Percentiles rank a stretch among this genome's conserved stretches.
Evolutionary conservation across 2,329 filamentous ascomycete species (phyloP).

Genomic region (Penicillium sp.): DNA sequence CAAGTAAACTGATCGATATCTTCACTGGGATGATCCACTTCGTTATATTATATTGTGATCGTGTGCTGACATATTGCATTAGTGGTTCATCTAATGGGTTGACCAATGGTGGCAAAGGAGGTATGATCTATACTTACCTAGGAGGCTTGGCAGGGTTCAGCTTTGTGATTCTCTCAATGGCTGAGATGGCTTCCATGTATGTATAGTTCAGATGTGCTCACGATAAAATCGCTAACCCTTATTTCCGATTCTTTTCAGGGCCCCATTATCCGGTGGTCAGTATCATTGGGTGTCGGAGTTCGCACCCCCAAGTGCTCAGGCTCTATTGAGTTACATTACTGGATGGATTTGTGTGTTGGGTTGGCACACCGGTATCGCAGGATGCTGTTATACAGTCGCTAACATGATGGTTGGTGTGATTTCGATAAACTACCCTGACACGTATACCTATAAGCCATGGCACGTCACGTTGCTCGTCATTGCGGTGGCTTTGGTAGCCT

Average conservation of each 20-base stretch:
- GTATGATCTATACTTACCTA: background rate
- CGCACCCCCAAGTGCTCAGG: background rate
- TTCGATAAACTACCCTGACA: slow-evolving; percentile 23
- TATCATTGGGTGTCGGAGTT: background rate
- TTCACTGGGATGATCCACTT: background rate
- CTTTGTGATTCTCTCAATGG: background rate
- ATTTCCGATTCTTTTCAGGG: background rate
- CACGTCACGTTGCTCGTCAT: background rate
- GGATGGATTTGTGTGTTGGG: slow-evolving; percentile 34
- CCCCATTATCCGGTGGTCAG: background rate
- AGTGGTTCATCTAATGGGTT: background rate
- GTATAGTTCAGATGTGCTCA: background rate
- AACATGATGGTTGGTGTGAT: slow-evolving; percentile 38
- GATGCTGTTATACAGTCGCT: slow-evolving; percentile 27
- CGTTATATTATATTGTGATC: background rate
- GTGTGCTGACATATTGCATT: background rate
- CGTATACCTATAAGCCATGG: background rate
- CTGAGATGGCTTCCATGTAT: background rate
- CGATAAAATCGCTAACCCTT: background rate
- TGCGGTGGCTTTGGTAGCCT: slow-evolving; percentile 22
- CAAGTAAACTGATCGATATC: background rate
- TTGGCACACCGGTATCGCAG: slow-evolving; percentile 30
- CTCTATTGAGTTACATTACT: slow-evolving; percentile 1
- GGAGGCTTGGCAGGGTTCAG: background rate
- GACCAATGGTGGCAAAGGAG: background rate